Evolutionary conservation across 2,329 filamentous ascomycete genomes (phyloP).

Genomic region (Aspergillus calidoustus): DNA sequence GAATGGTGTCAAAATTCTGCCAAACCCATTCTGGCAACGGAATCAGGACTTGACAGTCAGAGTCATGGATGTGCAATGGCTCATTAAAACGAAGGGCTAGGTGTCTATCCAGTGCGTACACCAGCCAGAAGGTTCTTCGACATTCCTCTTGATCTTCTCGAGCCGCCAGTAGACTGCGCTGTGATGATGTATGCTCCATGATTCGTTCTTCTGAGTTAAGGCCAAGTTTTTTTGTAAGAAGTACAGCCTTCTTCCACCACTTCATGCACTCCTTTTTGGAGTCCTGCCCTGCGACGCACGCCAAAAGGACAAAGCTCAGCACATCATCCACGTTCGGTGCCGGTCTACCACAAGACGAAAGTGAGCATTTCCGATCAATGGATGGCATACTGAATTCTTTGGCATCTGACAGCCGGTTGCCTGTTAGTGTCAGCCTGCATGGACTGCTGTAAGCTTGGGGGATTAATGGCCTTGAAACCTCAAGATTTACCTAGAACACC

Average conservation of each 20-base stretch:
- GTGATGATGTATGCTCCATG: background rate
- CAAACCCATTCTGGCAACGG: conserved; percentile 49
- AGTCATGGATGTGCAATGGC: conserved; percentile 51
- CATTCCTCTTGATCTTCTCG: conserved; percentile 45
- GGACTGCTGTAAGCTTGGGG: too few relatives aligned
- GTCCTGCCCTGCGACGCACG: conserved; percentile 51
- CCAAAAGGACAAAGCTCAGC: conserved; percentile 51
- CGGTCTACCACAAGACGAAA: background rate
- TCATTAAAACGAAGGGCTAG: conserved; percentile 54
- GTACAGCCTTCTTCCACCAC: conserved; percentile 53
- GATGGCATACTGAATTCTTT: background rate
- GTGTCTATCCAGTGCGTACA: conserved; percentile 55
- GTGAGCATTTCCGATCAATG: conserved; percentile 20
- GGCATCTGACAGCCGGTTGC: background rate
- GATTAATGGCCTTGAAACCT: too few relatives aligned
- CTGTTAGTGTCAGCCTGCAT: background rate
- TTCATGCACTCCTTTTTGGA: conserved; percentile 56
- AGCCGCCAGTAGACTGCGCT: background rate
- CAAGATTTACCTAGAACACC: background rate
- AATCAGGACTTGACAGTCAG: conserved; percentile 43
- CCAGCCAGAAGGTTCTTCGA: conserved; percentile 54
- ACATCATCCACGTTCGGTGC: conserved; percentile 44
- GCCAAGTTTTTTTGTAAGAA: conserved; percentile 35
- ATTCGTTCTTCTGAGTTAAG: conserved; percentile 2
- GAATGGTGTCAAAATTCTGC: conserved; percentile 45